Percentiles rank a stretch among this genome's conserved stretches.
These are phyloP conservation scores for Globisporangium cederbergense DNA, from an alignment of 352 stramenopile genomes.

Conservation along the genomic window DNA sequence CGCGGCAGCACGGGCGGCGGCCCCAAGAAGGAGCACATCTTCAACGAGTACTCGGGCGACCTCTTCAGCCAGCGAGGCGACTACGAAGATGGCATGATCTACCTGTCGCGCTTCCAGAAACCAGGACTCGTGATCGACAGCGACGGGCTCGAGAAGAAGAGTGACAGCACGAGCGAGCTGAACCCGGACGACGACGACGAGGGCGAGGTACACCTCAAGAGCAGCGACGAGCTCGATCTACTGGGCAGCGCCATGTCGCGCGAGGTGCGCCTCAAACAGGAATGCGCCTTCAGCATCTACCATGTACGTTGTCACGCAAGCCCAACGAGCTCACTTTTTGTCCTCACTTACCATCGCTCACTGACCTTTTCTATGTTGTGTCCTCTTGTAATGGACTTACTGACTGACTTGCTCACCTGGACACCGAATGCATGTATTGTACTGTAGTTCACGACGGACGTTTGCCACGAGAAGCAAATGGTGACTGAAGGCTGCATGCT, in stretches of 20 bases:
- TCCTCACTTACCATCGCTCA: not conserved
- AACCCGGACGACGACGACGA: conserved; percentile 52
- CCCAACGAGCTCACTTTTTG: not conserved
- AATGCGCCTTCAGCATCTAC: conserved; percentile 82
- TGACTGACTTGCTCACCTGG: not conserved
- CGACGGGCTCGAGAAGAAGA: conserved; percentile 14
- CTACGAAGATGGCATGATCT: conserved; percentile 88
- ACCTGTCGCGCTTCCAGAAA: conserved; percentile 78
- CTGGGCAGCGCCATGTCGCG: conserved; percentile 33
- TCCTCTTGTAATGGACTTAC: not conserved
- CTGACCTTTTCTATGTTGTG: not conserved
- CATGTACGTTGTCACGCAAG: conserved; percentile 31
- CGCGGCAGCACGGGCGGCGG: conserved; percentile 23
- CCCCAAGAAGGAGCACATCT: conserved; percentile 45
- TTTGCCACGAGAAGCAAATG: conserved; percentile 73
- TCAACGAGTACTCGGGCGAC: conserved; percentile 68
- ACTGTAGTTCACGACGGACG: conserved; percentile 51
- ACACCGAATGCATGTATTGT: not conserved
- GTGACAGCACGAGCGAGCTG: conserved; percentile 28
- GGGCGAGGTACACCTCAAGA: conserved; percentile 39
- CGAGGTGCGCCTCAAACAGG: conserved; percentile 73
- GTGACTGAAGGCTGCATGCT: conserved; percentile 71
- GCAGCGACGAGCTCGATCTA: conserved; percentile 44
- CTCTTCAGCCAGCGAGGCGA: conserved; percentile 82
- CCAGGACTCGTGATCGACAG: conserved; percentile 18